These are phyloP conservation scores for Vinca minor DNA, from an alignment of 257 asterid genomes.

Conservation along the genomic window DNA sequence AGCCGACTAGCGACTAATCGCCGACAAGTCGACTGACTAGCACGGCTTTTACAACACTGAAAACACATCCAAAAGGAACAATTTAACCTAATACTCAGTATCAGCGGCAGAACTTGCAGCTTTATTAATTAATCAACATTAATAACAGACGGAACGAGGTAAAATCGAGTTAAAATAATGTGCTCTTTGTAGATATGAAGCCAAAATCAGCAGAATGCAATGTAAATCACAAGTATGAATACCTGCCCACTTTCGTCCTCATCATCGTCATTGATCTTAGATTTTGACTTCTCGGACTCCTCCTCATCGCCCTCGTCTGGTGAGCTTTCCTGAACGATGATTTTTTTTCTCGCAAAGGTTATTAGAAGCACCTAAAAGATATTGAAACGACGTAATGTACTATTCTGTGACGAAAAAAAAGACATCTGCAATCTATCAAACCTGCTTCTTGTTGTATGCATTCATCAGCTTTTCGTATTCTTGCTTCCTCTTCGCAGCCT, in stretches of 20 bases:
- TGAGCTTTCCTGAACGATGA: conserved; percentile 91
- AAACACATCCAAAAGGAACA: no score
- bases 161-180: not conserved
- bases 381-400: not conserved
- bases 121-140: no score
- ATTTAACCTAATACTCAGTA: no score
- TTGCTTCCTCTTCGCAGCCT: conserved; percentile 73
- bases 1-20: no score
- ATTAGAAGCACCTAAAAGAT: not conserved
- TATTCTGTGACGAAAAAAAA: not conserved
- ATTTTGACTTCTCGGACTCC: conserved; percentile 61
- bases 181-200: not conserved
- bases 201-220: not conserved
- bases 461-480: conserved; percentile 75
- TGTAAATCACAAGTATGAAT: not conserved
- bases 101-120: no score
- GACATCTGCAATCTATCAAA: conserved; percentile 9
- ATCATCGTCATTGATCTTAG: conserved; percentile 58
- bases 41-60: no score
- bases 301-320: conserved; percentile 74
- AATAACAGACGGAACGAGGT: not conserved
- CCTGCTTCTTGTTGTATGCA: conserved; percentile 87
- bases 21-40: no score
- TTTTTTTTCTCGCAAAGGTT: conserved; percentile 14
- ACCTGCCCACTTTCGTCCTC: conserved; percentile 72